Percentiles rank a stretch among this genome's conserved stretches.
phyloP scores from a whole-genome alignment of 106 monocot genomes.

The Allium sativum region DNA sequence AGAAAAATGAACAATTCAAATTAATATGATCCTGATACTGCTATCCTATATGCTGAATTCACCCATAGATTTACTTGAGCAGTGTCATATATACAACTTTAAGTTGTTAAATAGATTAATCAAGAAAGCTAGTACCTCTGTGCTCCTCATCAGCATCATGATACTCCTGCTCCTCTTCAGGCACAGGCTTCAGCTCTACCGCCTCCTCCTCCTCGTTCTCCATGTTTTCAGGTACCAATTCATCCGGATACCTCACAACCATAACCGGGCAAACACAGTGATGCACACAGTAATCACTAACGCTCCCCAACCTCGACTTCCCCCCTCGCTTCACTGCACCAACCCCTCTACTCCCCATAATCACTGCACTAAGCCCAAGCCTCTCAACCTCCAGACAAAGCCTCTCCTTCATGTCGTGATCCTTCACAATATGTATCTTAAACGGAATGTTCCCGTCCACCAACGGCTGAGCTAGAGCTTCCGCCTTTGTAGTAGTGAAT shows the following conservation, averaged over 20 bases:
- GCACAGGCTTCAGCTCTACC: constrained; percentile 32
- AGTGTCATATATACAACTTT: too few relatives aligned
- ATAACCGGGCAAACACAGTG: constrained; percentile 55
- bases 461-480: constrained; percentile 40
- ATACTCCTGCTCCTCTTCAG: constrained; percentile 27
- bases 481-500: constrained; percentile 45
- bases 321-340: constrained; percentile 28
- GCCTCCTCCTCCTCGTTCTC: constrained; percentile 45
- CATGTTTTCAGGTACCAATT: constrained; percentile 6
- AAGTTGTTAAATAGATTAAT: too few relatives aligned
- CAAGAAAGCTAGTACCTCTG: too few relatives aligned
- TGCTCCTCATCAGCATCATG: background rate
- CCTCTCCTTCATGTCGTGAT: constrained; percentile 72
- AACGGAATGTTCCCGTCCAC: constrained; percentile 41
- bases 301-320: constrained; percentile 43
- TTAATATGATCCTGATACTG: too few relatives aligned
- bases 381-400: constrained; percentile 56
- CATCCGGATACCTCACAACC: constrained; percentile 40
- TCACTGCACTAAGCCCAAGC: constrained; percentile 48
- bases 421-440: constrained; percentile 64
- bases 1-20: too few relatives aligned
- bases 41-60: too few relatives aligned
- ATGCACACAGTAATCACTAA: constrained; percentile 59
- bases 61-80: too few relatives aligned
- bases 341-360: constrained; percentile 53